Base-by-base conservation (phyloP, 78 protist species). In the Abeoforma whisleri region DNA sequence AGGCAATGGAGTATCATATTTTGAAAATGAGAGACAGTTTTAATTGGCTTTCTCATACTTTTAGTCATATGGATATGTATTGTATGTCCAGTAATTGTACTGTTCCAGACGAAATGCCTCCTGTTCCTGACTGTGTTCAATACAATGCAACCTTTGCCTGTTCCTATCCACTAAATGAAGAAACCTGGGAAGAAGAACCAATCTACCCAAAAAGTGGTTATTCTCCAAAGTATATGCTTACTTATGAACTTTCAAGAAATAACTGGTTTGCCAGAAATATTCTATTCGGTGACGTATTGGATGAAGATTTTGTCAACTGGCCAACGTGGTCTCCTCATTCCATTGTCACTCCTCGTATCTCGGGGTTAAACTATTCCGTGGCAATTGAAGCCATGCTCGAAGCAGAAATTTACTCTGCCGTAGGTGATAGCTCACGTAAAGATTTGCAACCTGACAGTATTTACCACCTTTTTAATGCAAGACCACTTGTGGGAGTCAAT, bases 341-440 rank as follows among this genome's bases (percentile, higher is more conserved):
- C 39, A 30, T 81, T 25, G 71, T 39, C 19, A 81, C 62, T 33
- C 71, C 69, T 38, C 31, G 85, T 62, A 37, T 81, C 22, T 81
- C 85, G 2, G 85, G 85, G 8, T 22, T 39, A 8, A 81, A 37
- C 19, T 81, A 38, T 38, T 40, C 69, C 31, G 85, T 40, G 72
- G 34, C 40, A 5, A 38, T 37, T 2, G 35, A 81, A 38, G 80
- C 74, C 2, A 40, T 0, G 8, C 5, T 30, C n/a, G 30, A 37
- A 25, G 71, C 85, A 19, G 85, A 2, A 8, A 1, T 19, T 37
- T 72, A 37, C 32, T 23, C 57, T 30, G 85, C 73, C 28, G 85
- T 81, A 12, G 85, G 85, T 30, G 85, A 81, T 19, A 81, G 40
- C 85, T 81, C 85, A 25, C 85, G 68, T 8, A 48, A 33, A 19